phyloP scores from a whole-genome alignment of 164 flowering plant genomes.

The Cinnamomum micranthum region DNA sequence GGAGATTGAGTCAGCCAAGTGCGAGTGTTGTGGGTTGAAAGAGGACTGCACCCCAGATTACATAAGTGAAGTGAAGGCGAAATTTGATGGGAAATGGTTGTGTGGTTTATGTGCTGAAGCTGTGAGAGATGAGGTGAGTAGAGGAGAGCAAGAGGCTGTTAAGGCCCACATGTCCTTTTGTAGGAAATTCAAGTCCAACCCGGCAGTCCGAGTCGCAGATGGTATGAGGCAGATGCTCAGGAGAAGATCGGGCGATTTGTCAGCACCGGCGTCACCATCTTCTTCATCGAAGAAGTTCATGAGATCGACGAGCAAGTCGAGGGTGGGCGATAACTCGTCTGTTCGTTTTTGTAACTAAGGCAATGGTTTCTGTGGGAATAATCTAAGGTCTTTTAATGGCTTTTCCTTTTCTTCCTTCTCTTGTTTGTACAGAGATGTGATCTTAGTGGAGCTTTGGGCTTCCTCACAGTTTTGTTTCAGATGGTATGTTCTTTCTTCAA shows the following conservation, averaged over 20 bases:
- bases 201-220: conserved; percentile 65
- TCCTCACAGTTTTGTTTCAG: conserved; percentile 6
- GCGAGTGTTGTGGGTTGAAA: conserved; percentile 92
- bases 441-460: conserved; percentile 16
- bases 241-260: conserved; percentile 53
- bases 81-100: conserved; percentile 85
- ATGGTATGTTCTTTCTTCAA: conserved; percentile 14
- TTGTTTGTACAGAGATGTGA: conserved; percentile 18
- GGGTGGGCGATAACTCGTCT: conserved; percentile 11
- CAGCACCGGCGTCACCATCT: conserved; percentile 17
- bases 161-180: conserved; percentile 73
- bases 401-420: neutral
- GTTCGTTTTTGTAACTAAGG: conserved; percentile 3
- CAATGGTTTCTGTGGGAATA: conserved; percentile 7
- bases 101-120: conserved; percentile 96
- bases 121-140: conserved; percentile 64
- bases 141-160: conserved; percentile 35
- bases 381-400: conserved; percentile 2
- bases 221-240: conserved; percentile 81
- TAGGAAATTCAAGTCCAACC: conserved; percentile 58
- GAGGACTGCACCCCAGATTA: conserved; percentile 96
- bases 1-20: conserved; percentile 78
- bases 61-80: conserved; percentile 60
- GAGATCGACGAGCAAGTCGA: conserved; percentile 34
- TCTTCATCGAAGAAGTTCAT: conserved; percentile 40